Evolutionary conservation across 2,329 filamentous ascomycete genomes (phyloP).

Genomic region (Piedraia hortae): DNA sequence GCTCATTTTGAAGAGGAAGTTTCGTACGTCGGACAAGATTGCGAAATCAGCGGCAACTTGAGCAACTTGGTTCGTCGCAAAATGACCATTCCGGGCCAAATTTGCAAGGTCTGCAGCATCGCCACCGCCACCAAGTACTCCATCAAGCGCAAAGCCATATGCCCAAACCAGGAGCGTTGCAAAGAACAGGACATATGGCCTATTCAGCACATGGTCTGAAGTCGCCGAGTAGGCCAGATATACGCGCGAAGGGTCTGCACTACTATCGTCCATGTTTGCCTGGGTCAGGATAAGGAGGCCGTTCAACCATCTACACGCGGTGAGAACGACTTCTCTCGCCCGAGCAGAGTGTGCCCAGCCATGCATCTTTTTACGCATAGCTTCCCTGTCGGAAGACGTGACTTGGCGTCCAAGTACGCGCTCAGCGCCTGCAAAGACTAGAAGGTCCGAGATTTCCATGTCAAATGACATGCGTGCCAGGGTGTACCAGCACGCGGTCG

Average conservation of each 20-base stretch:
- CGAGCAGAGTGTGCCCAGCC: slow-evolving; percentile 70
- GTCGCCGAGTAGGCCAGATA: slow-evolving; percentile 43
- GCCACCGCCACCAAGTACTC: slow-evolving; percentile 29
- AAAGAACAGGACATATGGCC: slow-evolving; percentile 90
- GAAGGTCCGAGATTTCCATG: slow-evolving; percentile 88
- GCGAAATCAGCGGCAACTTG: too few species aligned
- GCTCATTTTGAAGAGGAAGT: too few species aligned
- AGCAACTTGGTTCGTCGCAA: too few species aligned
- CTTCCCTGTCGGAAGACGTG: slow-evolving; percentile 51
- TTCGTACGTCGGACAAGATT: too few species aligned
- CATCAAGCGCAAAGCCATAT: slow-evolving; percentile 77
- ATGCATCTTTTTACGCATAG: slow-evolving; percentile 58
- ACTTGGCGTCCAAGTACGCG: slow-evolving; percentile 66
- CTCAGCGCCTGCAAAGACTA: slow-evolving; percentile 76
- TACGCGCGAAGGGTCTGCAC: slow-evolving; percentile 28
- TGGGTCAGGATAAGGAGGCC: too few species aligned
- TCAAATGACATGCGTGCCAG: slow-evolving; percentile 96
- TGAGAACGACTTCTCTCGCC: slow-evolving; percentile 65
- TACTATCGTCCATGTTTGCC: too few species aligned
- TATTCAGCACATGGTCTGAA: slow-evolving; percentile 69
- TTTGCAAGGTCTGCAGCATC: too few species aligned
- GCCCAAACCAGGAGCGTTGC: slow-evolving; percentile 81
- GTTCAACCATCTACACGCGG: too few species aligned
- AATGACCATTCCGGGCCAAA: too few species aligned
- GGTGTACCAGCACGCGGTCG: slow-evolving; percentile 55